phyloP scores from a whole-genome alignment of 2,329 filamentous ascomycete genomes.

The Talaromyces islandicus region DNA sequence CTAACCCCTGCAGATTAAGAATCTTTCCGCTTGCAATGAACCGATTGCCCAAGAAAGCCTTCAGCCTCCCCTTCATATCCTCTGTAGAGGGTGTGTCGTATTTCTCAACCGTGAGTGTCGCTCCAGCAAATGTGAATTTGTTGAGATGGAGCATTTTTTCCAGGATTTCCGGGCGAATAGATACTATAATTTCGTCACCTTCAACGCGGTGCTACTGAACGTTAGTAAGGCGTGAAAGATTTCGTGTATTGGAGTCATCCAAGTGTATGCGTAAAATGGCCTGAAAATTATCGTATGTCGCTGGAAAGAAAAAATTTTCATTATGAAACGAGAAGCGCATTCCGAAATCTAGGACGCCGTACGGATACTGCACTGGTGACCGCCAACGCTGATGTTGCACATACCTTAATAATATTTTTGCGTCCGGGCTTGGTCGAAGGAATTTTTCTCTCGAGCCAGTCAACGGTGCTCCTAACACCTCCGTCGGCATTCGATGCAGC shows the following conservation, averaged over 20 bases:
- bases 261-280: slow-evolving; percentile 27
- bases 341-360: slow-evolving; percentile 11
- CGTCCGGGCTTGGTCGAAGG: slow-evolving; percentile 47
- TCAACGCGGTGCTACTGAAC: slow-evolving; percentile 61
- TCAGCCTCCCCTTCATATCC: slow-evolving; percentile 63
- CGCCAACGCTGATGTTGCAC: slow-evolving; percentile 45
- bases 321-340: slow-evolving; percentile 37
- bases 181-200: slow-evolving; percentile 65
- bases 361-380: slow-evolving; percentile 27
- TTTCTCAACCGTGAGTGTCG: slow-evolving; percentile 51
- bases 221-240: slow-evolving; percentile 59
- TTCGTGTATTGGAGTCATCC: slow-evolving; percentile 35
- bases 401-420: slow-evolving; percentile 72
- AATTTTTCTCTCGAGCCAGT: slow-evolving; percentile 67
- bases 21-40: slow-evolving; percentile 69
- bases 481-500: slow-evolving; percentile 61
- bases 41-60: slow-evolving; percentile 64
- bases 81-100: slow-evolving; percentile 40
- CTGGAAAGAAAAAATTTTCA: slow-evolving; percentile 33
- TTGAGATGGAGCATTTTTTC: slow-evolving; percentile 63
- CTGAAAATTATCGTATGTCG: slow-evolving; percentile 33
- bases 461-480: slow-evolving; percentile 58
- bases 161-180: slow-evolving; percentile 58
- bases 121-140: slow-evolving; percentile 62
- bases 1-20: slow-evolving; percentile 74